Percentiles rank a stretch among this genome's conserved stretches.
These are phyloP conservation scores for Monotropa hypopitys DNA, from an alignment of 179 eudicot species.

Conservation along the genomic window DNA sequence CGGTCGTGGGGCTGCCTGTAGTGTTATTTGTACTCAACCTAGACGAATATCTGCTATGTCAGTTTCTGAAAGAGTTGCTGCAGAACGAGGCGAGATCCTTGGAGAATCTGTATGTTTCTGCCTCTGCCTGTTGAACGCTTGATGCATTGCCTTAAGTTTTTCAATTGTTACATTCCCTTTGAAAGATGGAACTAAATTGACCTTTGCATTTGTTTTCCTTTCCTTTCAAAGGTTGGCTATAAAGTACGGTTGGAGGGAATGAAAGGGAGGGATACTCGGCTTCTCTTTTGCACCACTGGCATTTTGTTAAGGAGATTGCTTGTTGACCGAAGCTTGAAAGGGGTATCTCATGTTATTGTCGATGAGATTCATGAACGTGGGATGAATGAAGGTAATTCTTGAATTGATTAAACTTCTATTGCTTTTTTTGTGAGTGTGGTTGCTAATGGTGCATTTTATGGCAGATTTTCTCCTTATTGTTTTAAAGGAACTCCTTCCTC, in stretches of 20 bases:
- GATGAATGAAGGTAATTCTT: constrained; percentile 66
- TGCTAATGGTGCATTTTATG: background rate
- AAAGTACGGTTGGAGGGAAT: constrained; percentile 80
- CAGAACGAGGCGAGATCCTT: constrained; percentile 76
- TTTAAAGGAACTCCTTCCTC: constrained; percentile 66
- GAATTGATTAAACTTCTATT: constrained; percentile 33
- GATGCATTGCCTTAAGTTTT: background rate
- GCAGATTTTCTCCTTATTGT: constrained; percentile 71
- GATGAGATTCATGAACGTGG: constrained; percentile 91
- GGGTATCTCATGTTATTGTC: constrained; percentile 69
- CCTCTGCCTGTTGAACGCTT: constrained; percentile 4
- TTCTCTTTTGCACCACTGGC: constrained; percentile 78
- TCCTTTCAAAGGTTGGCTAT: constrained; percentile 45
- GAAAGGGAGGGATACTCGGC: constrained; percentile 75
- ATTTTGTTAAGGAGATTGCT: constrained; percentile 65
- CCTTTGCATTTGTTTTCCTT: background rate
- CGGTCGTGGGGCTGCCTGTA: constrained; percentile 70
- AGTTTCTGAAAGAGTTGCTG: constrained; percentile 89
- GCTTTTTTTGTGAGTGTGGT: background rate
- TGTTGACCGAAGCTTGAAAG: constrained; percentile 53
- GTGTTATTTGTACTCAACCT: constrained; percentile 78
- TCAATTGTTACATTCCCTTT: background rate
- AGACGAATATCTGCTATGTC: constrained; percentile 89
- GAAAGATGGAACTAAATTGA: background rate
- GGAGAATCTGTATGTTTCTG: constrained; percentile 65